These are phyloP conservation scores for Cadophora malorum DNA, from an alignment of 2,329 filamentous ascomycete genomes.

Conservation along the genomic window DNA sequence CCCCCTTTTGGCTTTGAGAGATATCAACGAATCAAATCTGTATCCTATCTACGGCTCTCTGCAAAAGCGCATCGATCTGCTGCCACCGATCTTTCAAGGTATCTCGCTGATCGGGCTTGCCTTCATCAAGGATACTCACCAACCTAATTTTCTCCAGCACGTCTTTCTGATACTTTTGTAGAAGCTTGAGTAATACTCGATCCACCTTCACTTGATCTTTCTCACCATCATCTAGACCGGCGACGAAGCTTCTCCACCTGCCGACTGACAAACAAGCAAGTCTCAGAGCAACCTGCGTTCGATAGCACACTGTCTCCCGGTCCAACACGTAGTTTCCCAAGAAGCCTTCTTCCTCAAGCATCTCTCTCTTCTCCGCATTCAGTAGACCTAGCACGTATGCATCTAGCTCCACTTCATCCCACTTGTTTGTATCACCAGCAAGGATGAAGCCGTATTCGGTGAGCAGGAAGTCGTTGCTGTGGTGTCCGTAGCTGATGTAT, in stretches of 20 bases:
- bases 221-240: slow-evolving; percentile 53
- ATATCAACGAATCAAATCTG: slow-evolving; percentile 21
- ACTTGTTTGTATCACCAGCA: slow-evolving; percentile 35
- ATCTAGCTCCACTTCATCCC: slow-evolving; percentile 44
- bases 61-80: slow-evolving; percentile 36
- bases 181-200: slow-evolving; percentile 45
- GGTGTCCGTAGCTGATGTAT: slow-evolving; percentile 71
- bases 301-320: slow-evolving; percentile 56
- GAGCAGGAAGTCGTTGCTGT: slow-evolving; percentile 75
- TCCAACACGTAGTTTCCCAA: slow-evolving; percentile 60
- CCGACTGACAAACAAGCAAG: slow-evolving; percentile 46
- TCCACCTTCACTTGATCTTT: slow-evolving; percentile 51
- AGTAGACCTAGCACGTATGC: slow-evolving; percentile 39
- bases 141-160: slow-evolving; percentile 26
- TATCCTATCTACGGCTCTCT: slow-evolving; percentile 31
- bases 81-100: slow-evolving; percentile 37
- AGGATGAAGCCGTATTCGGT: slow-evolving; percentile 61
- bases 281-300: slow-evolving; percentile 61
- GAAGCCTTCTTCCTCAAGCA: slow-evolving; percentile 55
- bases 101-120: slow-evolving; percentile 32
- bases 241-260: slow-evolving; percentile 56
- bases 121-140: slow-evolving; percentile 27
- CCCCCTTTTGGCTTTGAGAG: background rate
- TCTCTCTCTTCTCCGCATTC: slow-evolving; percentile 44
- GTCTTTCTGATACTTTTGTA: slow-evolving; percentile 28